phyloP scores from a whole-genome alignment of 352 stramenopile genomes.

The Phytopythium delawarense region DNA sequence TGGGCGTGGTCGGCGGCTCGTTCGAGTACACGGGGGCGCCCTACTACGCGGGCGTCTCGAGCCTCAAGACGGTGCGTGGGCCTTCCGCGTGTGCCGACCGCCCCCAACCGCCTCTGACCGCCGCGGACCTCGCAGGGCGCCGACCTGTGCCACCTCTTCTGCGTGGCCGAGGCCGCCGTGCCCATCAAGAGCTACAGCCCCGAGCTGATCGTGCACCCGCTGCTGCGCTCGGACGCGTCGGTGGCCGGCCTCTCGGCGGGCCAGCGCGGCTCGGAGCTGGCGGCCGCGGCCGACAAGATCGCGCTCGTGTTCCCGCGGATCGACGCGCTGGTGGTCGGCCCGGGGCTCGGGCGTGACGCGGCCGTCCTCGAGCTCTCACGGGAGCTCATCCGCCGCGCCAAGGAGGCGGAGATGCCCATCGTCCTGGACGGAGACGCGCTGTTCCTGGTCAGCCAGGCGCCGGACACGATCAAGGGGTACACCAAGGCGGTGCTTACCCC shows the following conservation, averaged over 20 bases:
- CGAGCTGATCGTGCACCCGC: slow-evolving; percentile 93
- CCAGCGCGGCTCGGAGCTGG: slow-evolving; percentile 17
- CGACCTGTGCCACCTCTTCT: slow-evolving; percentile 96
- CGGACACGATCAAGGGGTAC: slow-evolving; percentile 59
- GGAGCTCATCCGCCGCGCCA: slow-evolving; percentile 70
- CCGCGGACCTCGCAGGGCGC: slow-evolving; percentile 55
- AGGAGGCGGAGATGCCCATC: slow-evolving; percentile 68
- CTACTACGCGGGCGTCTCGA: slow-evolving; percentile 94
- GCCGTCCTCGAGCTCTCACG: slow-evolving; percentile 80
- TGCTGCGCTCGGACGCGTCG: slow-evolving; percentile 58
- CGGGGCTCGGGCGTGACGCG: slow-evolving; percentile 89
- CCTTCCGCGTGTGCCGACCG: neutral
- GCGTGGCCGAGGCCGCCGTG: slow-evolving; percentile 89
- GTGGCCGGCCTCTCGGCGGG: neutral
- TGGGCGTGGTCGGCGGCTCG: slow-evolving; percentile 95
- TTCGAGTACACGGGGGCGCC: slow-evolving; percentile 97
- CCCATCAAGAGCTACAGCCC: slow-evolving; percentile 98
- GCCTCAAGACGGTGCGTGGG: slow-evolving; percentile 76
- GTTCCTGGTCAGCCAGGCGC: slow-evolving; percentile 83
- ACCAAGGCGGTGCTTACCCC: slow-evolving; percentile 90
- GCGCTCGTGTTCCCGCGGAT: slow-evolving; percentile 55
- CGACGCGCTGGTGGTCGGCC: slow-evolving; percentile 87
- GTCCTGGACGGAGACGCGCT: slow-evolving; percentile 96
- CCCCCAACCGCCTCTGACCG: neutral
- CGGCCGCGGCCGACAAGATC: slow-evolving; percentile 43